Evolutionary conservation across 768 basidiomycete genomes (phyloP).

Genomic region (Boletus rufocinnamomeus): DNA sequence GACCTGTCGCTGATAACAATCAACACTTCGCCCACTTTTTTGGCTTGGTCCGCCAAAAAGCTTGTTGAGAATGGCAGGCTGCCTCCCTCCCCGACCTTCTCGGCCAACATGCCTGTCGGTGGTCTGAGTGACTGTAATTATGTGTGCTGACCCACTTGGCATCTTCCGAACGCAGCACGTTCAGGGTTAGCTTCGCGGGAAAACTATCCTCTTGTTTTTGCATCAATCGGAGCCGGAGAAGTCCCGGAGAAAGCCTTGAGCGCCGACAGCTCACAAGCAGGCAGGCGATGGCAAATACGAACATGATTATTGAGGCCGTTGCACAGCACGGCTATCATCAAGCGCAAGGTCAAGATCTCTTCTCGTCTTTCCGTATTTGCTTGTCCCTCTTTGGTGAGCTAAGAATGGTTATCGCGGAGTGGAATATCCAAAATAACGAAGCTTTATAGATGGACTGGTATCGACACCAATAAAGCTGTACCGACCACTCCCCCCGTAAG

Average conservation of each 20-base stretch:
- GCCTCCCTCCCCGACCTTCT: background rate
- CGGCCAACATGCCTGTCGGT: background rate
- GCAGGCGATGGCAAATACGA: constrained; percentile 28
- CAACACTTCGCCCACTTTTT: constrained; percentile 4
- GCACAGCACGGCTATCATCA: constrained; percentile 36
- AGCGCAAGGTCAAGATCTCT: constrained; percentile 32
- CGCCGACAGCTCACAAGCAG: constrained; percentile 33
- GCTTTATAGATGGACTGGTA: constrained; percentile 29
- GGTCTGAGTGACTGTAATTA: background rate
- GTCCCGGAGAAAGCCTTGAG: constrained; percentile 27
- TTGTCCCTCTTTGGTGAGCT: constrained; percentile 20
- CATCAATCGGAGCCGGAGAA: constrained; percentile 26
- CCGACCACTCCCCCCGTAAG: constrained; percentile 18
- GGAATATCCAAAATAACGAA: constrained; percentile 19
- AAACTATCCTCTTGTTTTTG: constrained; percentile 8
- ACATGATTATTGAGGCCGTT: constrained; percentile 27
- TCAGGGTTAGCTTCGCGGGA: constrained; percentile 32
- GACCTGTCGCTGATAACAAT: constrained; percentile 10
- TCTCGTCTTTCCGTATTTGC: constrained; percentile 21
- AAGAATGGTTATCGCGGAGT: constrained; percentile 30
- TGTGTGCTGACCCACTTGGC: background rate
- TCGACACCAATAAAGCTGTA: constrained; percentile 22
- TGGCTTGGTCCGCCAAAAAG: background rate
- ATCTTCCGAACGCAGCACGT: background rate
- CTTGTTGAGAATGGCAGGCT: constrained; percentile 1